Percentiles rank a stretch among this genome's conserved stretches.
Conservation (phyloP, 768 basidiomycete species). For the Epithele typhae region DNA sequence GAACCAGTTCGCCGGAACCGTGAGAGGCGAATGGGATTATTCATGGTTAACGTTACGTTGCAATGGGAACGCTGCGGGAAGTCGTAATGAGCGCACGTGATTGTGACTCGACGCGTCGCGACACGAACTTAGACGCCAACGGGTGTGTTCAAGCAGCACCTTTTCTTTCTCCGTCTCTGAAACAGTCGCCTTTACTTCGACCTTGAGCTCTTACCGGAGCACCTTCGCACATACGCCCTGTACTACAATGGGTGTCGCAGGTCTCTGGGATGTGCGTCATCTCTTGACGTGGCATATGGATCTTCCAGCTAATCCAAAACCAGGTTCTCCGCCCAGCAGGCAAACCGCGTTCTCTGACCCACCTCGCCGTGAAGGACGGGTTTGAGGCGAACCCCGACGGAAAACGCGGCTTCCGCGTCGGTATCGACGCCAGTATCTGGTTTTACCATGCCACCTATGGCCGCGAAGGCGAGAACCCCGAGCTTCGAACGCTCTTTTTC, state of each 20-base stretch:
- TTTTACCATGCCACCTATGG: constrained; percentile 77
- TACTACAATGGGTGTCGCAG: constrained; percentile 21
- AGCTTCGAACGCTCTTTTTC: constrained; percentile 80
- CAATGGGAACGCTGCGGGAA: not conserved
- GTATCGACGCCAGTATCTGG: constrained; percentile 84
- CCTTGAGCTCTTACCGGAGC: too few species aligned
- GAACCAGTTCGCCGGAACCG: too few species aligned
- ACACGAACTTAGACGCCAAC: too few species aligned
- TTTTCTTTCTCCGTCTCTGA: too few species aligned
- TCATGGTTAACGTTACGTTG: not conserved
- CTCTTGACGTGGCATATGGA: not conserved
- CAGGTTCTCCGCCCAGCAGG: constrained; percentile 71
- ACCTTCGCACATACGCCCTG: too few species aligned
- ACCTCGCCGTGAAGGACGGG: constrained; percentile 71
- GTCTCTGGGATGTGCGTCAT: constrained; percentile 22
- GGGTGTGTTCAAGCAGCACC: too few species aligned
- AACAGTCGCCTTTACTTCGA: too few species aligned
- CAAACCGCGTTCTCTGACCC: constrained; percentile 67
- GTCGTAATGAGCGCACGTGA: too few species aligned
- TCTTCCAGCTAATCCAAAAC: not conserved
- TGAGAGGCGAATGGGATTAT: too few species aligned
- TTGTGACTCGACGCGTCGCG: too few species aligned
- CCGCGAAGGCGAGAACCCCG: constrained; percentile 81
- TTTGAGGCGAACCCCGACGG: constrained; percentile 63
- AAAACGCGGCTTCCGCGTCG: constrained; percentile 72